These are phyloP conservation scores for Penicillium mononematosum DNA, from an alignment of 495 filamentous ascomycete genomes.

Conservation along the genomic window DNA sequence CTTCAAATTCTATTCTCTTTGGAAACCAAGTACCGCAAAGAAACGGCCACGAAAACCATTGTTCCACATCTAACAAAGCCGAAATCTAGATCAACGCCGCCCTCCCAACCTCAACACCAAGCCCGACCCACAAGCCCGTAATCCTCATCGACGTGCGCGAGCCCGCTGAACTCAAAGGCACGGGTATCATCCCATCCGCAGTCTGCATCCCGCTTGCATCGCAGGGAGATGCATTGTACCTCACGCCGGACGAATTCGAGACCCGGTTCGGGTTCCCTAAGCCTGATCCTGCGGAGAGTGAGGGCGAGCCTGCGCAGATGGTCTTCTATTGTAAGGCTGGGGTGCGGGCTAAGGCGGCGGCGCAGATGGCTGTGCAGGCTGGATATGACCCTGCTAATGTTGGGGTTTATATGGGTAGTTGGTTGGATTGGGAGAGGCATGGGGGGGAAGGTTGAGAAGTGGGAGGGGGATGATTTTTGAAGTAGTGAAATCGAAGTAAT, in stretches of 20 bases:
- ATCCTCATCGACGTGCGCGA: slow-evolving; percentile 76
- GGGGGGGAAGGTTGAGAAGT: slow-evolving; percentile 60
- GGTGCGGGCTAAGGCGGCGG: slow-evolving; percentile 77
- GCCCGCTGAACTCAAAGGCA: slow-evolving; percentile 65
- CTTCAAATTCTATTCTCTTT: not conserved
- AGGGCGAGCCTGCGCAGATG: slow-evolving; percentile 37
- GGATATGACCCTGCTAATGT: slow-evolving; percentile 71
- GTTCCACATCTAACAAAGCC: not conserved
- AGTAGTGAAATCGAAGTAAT: not conserved
- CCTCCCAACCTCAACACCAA: slow-evolving; percentile 27
- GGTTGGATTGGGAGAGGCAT: slow-evolving; percentile 79
- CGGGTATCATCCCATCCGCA: slow-evolving; percentile 76
- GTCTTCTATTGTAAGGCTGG: slow-evolving; percentile 94
- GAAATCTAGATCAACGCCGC: slow-evolving; percentile 38
- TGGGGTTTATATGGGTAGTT: slow-evolving; percentile 84
- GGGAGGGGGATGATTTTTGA: slow-evolving; percentile 36
- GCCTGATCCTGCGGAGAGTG: slow-evolving; percentile 27
- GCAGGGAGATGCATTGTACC: slow-evolving; percentile 72
- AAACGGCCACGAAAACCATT: too few species aligned
- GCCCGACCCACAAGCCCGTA: slow-evolving; percentile 28
- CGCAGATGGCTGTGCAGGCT: slow-evolving; percentile 69
- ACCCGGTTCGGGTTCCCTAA: slow-evolving; percentile 48
- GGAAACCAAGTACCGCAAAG: too few species aligned
- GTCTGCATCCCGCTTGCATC: slow-evolving; percentile 76
- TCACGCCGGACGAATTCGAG: slow-evolving; percentile 72